Percentiles rank a stretch among this genome's conserved stretches.
These are phyloP conservation scores for Globisporangium radiosum DNA, from an alignment of 352 stramenopile species.

Conservation along the genomic window DNA sequence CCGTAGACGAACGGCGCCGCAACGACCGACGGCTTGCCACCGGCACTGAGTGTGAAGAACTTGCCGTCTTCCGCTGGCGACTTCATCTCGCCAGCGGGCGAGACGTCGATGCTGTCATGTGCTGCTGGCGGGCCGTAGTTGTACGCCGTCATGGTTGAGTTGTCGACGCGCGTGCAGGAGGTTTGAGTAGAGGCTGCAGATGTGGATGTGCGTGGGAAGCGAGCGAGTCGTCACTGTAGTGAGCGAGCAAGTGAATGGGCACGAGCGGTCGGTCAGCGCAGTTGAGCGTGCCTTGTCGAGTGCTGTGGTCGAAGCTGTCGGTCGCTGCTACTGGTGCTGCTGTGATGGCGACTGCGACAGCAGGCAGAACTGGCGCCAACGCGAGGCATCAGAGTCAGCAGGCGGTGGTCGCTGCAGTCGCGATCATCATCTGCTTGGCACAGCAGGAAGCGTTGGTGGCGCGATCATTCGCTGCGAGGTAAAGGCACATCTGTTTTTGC, in stretches of 20 bases:
- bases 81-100: constrained; percentile 22
- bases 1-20: constrained; percentile 69
- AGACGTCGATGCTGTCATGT: constrained; percentile 12
- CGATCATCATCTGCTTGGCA: not conserved
- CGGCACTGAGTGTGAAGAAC: constrained; percentile 67
- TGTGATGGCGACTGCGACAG: not conserved
- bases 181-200: not conserved
- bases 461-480: not conserved
- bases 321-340: not conserved
- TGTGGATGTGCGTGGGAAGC: not conserved
- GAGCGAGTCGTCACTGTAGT: not conserved
- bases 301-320: not conserved
- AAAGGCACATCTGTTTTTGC: constrained; percentile 7
- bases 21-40: constrained; percentile 40
- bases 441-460: not conserved
- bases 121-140: not conserved
- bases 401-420: not conserved
- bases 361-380: not conserved
- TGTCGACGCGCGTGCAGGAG: not conserved
- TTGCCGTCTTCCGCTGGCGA: constrained; percentile 40
- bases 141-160: constrained; percentile 11
- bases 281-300: not conserved
- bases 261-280: not conserved
- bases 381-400: no score
- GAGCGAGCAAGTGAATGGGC: not conserved